phyloP scores from a whole-genome alignment of 2,329 filamentous ascomycete species.

The Curvularia verruculosa region DNA sequence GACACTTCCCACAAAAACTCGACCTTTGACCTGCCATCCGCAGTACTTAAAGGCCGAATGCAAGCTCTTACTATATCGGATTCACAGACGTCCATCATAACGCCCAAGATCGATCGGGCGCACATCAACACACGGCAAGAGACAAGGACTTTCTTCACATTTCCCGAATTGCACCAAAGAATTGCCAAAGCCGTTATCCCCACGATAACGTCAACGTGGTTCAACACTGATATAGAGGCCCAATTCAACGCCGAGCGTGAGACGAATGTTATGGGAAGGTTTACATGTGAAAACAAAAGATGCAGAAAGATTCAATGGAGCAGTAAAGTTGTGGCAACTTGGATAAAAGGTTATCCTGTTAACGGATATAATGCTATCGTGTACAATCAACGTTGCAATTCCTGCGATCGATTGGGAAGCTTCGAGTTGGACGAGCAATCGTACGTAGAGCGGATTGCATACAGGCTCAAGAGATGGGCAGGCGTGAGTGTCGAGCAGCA shows the following conservation, averaged over 20 bases:
- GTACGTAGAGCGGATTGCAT: slow-evolving; percentile 31
- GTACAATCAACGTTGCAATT: slow-evolving; percentile 27
- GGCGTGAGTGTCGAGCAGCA: slow-evolving; percentile 16
- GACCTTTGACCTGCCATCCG: neutral
- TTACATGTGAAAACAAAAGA: slow-evolving; percentile 22
- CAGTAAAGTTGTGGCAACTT: slow-evolving; percentile 21
- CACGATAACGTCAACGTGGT: slow-evolving; percentile 5
- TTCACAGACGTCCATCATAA: neutral
- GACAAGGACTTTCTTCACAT: slow-evolving; percentile 9
- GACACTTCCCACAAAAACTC: neutral
- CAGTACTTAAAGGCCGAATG: neutral
- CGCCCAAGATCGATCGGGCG: neutral
- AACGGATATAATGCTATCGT: slow-evolving; percentile 30
- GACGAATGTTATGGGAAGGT: slow-evolving; percentile 24
- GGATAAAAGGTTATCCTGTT: slow-evolving; percentile 19
- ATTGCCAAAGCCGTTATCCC: slow-evolving; percentile 4
- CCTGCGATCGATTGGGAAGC: slow-evolving; percentile 24
- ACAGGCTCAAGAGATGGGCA: slow-evolving; percentile 32
- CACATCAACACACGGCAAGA: neutral
- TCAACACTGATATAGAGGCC: slow-evolving; percentile 9
- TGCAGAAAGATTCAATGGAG: slow-evolving; percentile 19
- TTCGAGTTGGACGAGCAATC: slow-evolving; percentile 21
- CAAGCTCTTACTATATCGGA: slow-evolving; percentile 2
- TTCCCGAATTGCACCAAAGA: slow-evolving; percentile 8
- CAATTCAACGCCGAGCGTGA: slow-evolving; percentile 6